These are phyloP conservation scores for Phaeotremella skinneri DNA, from an alignment of 768 basidiomycete genomes.

Conservation along the genomic window DNA sequence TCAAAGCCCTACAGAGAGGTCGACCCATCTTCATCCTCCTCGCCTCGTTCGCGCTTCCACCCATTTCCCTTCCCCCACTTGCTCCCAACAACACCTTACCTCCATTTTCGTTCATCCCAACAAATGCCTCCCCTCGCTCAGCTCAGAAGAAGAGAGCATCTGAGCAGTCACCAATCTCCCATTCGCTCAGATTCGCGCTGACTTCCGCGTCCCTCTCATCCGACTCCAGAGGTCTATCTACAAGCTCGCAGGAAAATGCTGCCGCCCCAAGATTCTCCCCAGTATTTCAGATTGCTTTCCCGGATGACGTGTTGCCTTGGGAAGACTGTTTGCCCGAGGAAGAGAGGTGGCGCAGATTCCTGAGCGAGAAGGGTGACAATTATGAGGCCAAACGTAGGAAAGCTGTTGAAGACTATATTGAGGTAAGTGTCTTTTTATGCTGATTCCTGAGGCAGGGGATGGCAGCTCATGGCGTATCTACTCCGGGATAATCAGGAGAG, in stretches of 20 bases:
- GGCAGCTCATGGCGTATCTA: not conserved
- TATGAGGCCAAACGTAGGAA: slow-evolving; percentile 18
- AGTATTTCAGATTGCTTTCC: slow-evolving; percentile 24
- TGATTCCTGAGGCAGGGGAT: not conserved
- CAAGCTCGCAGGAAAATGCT: not conserved
- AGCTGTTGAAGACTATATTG: slow-evolving; percentile 40
- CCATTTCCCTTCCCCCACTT: slow-evolving; percentile 19
- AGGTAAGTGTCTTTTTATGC: slow-evolving; percentile 23
- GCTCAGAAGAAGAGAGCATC: not conserved
- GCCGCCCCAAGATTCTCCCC: slow-evolving; percentile 15
- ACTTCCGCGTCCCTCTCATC: not conserved
- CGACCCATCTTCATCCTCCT: slow-evolving; percentile 45
- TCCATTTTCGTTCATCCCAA: not conserved
- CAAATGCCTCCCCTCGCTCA: not conserved
- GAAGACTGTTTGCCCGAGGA: slow-evolving; percentile 47
- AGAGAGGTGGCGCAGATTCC: slow-evolving; percentile 36
- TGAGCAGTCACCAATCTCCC: slow-evolving; percentile 10
- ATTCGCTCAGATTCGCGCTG: slow-evolving; percentile 26
- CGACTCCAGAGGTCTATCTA: not conserved
- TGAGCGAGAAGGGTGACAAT: slow-evolving; percentile 18
- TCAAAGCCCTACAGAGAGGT: slow-evolving; percentile 46
- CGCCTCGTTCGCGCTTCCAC: slow-evolving; percentile 43
- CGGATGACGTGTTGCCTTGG: slow-evolving; percentile 33
- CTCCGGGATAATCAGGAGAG: slow-evolving; percentile 33
- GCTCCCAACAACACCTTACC: not conserved